Evolutionary conservation across 2,329 filamentous ascomycete species (phyloP).

Genomic region (Ceratocystis variospora): DNA sequence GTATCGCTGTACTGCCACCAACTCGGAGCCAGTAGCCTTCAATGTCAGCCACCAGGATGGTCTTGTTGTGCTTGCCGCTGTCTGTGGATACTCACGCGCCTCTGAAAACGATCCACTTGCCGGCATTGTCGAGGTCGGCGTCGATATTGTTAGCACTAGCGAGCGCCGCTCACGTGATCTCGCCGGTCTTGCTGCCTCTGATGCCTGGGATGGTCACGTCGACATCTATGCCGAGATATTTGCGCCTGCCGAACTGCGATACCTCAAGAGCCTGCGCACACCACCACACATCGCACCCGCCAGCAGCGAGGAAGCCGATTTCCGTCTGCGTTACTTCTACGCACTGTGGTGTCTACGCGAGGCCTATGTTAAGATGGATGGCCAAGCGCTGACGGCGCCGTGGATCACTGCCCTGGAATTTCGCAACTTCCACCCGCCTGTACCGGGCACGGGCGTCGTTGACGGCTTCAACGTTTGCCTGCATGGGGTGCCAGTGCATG

Average conservation of each 20-base stretch:
- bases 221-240: constrained; percentile 62
- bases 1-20: constrained; percentile 35
- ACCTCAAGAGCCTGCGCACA: constrained; percentile 39
- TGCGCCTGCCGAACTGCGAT: constrained; percentile 43
- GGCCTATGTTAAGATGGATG: constrained; percentile 71
- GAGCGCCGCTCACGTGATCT: constrained; percentile 54
- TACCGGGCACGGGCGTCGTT: constrained; percentile 21
- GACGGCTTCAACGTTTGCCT: constrained; percentile 13
- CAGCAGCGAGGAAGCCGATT: constrained; percentile 29
- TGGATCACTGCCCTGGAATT: constrained; percentile 64
- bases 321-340: constrained; percentile 57
- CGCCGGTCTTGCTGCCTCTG: constrained; percentile 38
- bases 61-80: constrained; percentile 53
- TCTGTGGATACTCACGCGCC: constrained; percentile 25
- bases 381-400: constrained; percentile 58
- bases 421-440: constrained; percentile 44
- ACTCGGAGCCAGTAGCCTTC: constrained; percentile 43
- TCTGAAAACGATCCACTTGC: constrained; percentile 12
- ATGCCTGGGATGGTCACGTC: constrained; percentile 54
- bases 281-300: neutral
- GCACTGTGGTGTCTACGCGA: constrained; percentile 68
- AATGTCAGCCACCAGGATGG: constrained; percentile 71
- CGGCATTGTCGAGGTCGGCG: constrained; percentile 41
- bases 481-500: neutral
- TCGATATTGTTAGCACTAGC: constrained; percentile 62